Percentiles rank a stretch among this genome's conserved stretches.
Conservation (phyloP, 2,329 filamentous ascomycete genomes). For the Rasamsonia emersonii region DNA sequence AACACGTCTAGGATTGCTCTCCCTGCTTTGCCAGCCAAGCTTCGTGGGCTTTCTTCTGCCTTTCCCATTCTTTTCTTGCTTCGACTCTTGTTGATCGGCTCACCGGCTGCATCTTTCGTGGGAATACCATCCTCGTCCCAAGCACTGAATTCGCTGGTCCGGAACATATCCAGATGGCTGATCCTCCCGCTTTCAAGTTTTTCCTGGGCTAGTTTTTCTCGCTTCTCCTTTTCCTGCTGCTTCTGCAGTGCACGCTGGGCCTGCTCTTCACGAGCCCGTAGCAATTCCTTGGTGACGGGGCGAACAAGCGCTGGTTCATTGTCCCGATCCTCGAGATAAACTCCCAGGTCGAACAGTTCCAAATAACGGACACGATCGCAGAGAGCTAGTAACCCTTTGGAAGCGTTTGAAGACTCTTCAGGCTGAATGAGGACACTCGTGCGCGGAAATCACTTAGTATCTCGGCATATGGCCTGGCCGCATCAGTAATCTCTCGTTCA, state of each 20-base stretch:
- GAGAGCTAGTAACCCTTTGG: constrained; percentile 59
- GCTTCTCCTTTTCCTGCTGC: constrained; percentile 42
- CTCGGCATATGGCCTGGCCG: constrained; percentile 35
- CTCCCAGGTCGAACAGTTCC: constrained; percentile 69
- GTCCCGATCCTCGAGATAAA: constrained; percentile 79
- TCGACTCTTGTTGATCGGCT: constrained; percentile 70
- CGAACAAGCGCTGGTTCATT: constrained; percentile 60
- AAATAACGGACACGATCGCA: constrained; percentile 78
- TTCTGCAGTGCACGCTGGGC: constrained; percentile 51
- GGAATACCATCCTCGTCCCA: constrained; percentile 82
- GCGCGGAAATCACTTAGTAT: constrained; percentile 33
- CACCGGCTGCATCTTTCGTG: constrained; percentile 65
- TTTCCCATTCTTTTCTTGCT: constrained; percentile 86
- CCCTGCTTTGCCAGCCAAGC: constrained; percentile 49
- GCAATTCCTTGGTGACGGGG: too few relatives aligned
- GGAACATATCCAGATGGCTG: constrained; percentile 50
- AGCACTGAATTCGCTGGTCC: constrained; percentile 53
- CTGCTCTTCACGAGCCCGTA: constrained; percentile 37
- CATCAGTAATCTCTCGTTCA: constrained; percentile 46
- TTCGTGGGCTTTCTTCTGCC: constrained; percentile 76
- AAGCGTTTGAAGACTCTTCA: constrained; percentile 39
- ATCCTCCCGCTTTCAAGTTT: constrained; percentile 2
- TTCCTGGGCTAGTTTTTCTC: constrained; percentile 31
- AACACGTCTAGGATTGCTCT: too few relatives aligned
- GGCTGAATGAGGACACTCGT: constrained; percentile 37